A percentile compares a stretch with the other conserved stretches of the same genome.
These are phyloP conservation scores for Gaeumannomyces tritici DNA, from an alignment of 2,329 filamentous ascomycete species.

Conservation along the genomic window DNA sequence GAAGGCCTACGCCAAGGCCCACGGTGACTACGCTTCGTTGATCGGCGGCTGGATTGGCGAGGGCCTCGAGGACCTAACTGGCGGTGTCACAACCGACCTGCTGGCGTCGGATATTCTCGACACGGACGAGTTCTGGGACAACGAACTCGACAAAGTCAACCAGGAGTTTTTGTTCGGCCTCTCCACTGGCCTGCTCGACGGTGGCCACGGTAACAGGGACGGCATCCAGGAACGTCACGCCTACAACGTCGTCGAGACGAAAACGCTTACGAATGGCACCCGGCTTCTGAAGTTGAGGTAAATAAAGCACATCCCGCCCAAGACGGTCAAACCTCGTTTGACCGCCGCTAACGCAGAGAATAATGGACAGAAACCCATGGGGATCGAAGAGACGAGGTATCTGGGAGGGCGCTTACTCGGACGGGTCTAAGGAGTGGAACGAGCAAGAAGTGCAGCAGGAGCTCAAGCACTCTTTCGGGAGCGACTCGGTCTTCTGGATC, in stretches of 20 bases:
- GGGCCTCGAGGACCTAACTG: constrained; percentile 50
- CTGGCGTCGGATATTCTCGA: constrained; percentile 61
- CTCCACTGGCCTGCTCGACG: constrained; percentile 39
- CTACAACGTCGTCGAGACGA: constrained; percentile 49
- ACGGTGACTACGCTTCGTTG: constrained; percentile 69
- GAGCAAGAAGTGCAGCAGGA: constrained; percentile 61
- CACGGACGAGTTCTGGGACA: constrained; percentile 68
- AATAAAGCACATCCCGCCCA: background rate
- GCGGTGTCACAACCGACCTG: constrained; percentile 58
- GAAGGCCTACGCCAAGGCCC: constrained; percentile 73
- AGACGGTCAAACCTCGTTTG: background rate
- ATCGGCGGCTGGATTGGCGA: constrained; percentile 60
- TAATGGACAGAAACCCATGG: constrained; percentile 55
- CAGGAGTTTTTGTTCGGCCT: constrained; percentile 64
- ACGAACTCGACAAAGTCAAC: constrained; percentile 70
- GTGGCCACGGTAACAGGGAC: constrained; percentile 36
- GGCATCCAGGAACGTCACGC: constrained; percentile 51
- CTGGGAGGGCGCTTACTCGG: constrained; percentile 72
- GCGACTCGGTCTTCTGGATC: constrained; percentile 61
- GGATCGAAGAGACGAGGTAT: constrained; percentile 66
- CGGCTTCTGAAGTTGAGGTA: constrained; percentile 52
- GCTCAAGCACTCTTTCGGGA: constrained; percentile 64
- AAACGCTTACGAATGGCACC: constrained; percentile 45
- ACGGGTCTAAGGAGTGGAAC: constrained; percentile 80
- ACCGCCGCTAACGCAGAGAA: constrained; percentile 11